Percentiles rank a stretch among this genome's conserved stretches.
phyloP scores from a whole-genome alignment of 139 green algal genomes.

The Marvania coccoides region DNA sequence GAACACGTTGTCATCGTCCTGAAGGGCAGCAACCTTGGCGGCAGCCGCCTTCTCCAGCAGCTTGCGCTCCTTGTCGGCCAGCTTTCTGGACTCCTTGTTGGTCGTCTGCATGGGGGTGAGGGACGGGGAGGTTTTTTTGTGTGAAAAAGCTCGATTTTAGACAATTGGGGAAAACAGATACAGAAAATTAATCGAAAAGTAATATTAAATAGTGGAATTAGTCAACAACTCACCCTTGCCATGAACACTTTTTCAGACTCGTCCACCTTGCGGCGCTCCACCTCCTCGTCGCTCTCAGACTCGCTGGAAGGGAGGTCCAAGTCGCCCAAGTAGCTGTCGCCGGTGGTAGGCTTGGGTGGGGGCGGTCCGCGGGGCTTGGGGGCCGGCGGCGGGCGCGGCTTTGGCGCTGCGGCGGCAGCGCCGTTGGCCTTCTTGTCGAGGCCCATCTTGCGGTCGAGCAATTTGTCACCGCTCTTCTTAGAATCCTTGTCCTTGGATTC shows the following conservation, averaged over 20 bases:
- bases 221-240: not conserved
- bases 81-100: conserved; percentile 68
- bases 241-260: conserved; percentile 9
- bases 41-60: conserved; percentile 61
- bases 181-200: not conserved
- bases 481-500: conserved; percentile 25
- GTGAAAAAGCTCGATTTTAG: conserved; percentile 1
- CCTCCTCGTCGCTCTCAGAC: conserved; percentile 62
- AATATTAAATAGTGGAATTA: not conserved
- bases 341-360: not conserved
- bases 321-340: conserved; percentile 71
- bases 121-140: not conserved
- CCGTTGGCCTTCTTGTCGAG: not conserved
- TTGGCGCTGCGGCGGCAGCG: not conserved
- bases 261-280: conserved; percentile 28
- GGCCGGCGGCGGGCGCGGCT: not conserved
- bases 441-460: not conserved
- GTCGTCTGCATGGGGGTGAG: conserved; percentile 10
- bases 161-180: conserved; percentile 9
- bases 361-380: not conserved
- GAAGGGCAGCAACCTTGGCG: conserved; percentile 76
- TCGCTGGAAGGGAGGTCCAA: conserved; percentile 88
- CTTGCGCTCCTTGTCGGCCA: conserved; percentile 77
- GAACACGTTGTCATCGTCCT: conserved; percentile 95
- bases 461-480: conserved; percentile 22